Percentiles rank a stretch among this genome's conserved stretches.
Conservation (phyloP, 129 eudicot genomes). For the Arctium minus region DNA sequence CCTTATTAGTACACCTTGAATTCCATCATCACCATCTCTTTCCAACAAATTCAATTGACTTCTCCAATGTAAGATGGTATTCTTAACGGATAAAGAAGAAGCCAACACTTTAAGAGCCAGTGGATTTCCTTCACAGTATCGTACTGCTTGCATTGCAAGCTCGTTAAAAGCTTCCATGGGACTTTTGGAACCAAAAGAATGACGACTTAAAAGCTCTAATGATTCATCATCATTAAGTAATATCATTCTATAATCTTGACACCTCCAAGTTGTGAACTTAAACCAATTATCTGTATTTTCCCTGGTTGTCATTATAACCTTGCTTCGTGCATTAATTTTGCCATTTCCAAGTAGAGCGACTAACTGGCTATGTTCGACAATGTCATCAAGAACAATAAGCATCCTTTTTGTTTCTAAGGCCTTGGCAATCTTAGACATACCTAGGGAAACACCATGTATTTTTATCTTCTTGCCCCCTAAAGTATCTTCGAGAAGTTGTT, state of each 20-base stretch:
- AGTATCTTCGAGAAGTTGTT: not conserved
- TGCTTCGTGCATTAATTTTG: not conserved
- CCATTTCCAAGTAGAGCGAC: not conserved
- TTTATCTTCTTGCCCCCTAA: not conserved
- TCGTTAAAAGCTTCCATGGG: not conserved
- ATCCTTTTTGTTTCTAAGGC: not conserved
- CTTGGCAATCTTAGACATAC: not conserved
- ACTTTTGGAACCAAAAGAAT: not conserved
- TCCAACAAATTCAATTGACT: not conserved
- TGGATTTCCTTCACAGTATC: not conserved
- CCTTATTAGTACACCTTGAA: not conserved
- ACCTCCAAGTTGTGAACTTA: not conserved
- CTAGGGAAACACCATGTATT: not conserved
- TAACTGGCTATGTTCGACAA: not conserved
- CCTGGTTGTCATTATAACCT: not conserved
- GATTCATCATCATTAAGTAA: not conserved
- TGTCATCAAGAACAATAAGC: slow-evolving; percentile 4
- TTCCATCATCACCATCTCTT: not conserved
- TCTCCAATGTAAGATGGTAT: not conserved
- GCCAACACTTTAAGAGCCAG: not conserved
- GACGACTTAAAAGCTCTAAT: not conserved
- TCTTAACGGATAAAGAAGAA: not conserved
- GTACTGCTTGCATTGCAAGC: not conserved
- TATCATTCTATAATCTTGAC: not conserved
- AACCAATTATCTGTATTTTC: not conserved